Evolutionary conservation across 2,329 filamentous ascomycete genomes (phyloP), one percentile per base, ranked within the genome.

Genomic region (Trichoderma citrinoviride): DNA sequence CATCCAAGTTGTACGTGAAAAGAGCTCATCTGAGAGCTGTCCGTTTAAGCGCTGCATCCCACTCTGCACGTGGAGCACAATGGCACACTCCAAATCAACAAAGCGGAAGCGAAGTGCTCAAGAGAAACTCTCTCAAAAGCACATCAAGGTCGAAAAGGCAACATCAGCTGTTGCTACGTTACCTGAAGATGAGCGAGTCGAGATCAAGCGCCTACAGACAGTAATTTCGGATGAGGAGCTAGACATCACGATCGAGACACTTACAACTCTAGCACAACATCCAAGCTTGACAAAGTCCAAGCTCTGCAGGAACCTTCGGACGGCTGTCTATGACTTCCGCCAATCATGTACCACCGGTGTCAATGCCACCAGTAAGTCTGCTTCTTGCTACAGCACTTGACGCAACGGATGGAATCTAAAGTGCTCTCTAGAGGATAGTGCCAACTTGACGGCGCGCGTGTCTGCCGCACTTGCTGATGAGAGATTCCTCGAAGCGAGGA

Each of bases 291-390:
- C 89, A 73, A 91, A 91, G 74, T 85, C 86, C 0, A 90, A 89
- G 71, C 81, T 80, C 25, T 91, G 88, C 77, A 88, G 85, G 70
- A 86, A 88, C 54, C 77, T 91, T 2, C 81, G 89, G 21, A 84
- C 83, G 3, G 88, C 88, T 5, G 87, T 90, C 7, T 90, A 89
- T 70, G 85, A 87, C 21, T 91, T 91, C 66, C 84, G 87, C 1
- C 85, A 90, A 73, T 85, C 87, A 17, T 90, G 87, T 69, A 89
- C 86, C 0, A 90, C 86, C 0, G 88, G 88, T 5, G 76, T 87
- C 66, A 88, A 87, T 74, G 82, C 83, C 56, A 80, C 81, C 57
- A 80, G 83, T 80, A 75, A 17, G 72, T 68, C 58, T 17, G 27
- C 17, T 46, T 7, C 25, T 7, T 14, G 46, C 19, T 0, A 49